Base-by-base conservation (phyloP, 768 basidiomycete genomes). In the Kwoniella europaea region DNA sequence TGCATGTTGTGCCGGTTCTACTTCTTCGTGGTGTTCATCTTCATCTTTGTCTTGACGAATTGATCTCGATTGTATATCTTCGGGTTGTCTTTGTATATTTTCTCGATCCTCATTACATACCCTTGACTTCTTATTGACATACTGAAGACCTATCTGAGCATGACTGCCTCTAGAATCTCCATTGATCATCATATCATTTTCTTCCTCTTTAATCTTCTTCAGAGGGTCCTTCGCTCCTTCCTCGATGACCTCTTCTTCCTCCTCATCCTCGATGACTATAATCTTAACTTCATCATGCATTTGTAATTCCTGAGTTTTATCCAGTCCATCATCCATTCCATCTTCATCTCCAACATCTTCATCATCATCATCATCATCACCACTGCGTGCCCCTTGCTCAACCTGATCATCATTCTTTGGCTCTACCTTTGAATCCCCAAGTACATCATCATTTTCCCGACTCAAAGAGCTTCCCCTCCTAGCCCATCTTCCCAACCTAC, bases 261-360 rank as follows among this genome's bases (percentile, higher is more conserved):
- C 63, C 18, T 60, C 54, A 46, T 67, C 24, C 12, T 58, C 55
- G 22, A 56, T 44, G 7, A 46, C 57, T 15, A 35, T 53, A 18
- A 56, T 27, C 35, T 58, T 4, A 43, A 60, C 22, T 24, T 69
- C 55, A 4, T 55, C 54, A 43, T 62, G 54, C 35, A 43, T 44
- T 4, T 56, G 41, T 9, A 27, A 18, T 10, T 50, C 46, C 12
- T 15, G 13, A 5, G 15, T 10, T 22, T n/a, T 65, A 12, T 65
- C 56, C 42, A 54, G 10, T 41, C 50, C 50, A 66, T 41, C 65
- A 41, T 43, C 65, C 41, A 41, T 58, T 61, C 65, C 41, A 41
- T 58, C 42, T 43, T 61, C 41, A 35, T 35, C 35, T 35, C 35
- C 35, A 35, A 35, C 35, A 35, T 35, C 35, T 35, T 35, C 35